phyloP scores from a whole-genome alignment of 345 rosid species.

The Gynandropsis gynandra region DNA sequence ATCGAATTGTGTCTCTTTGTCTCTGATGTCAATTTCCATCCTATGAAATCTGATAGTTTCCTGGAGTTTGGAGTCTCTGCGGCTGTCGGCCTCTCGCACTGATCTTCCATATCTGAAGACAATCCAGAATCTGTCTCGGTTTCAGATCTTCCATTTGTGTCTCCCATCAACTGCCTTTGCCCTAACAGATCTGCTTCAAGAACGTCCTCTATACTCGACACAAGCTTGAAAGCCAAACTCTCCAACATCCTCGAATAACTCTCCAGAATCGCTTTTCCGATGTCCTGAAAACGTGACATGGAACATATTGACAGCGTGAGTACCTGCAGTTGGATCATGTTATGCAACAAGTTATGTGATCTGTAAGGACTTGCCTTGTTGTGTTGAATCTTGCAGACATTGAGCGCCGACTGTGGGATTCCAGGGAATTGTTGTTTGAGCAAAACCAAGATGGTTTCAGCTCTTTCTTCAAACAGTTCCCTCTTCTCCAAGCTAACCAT shows the following conservation, averaged over 20 bases:
- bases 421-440: slow-evolving; percentile 80
- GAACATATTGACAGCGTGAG: too few relatives aligned
- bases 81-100: slow-evolving; percentile 16
- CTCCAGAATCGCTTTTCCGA: slow-evolving; percentile 83
- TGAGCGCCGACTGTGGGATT: slow-evolving; percentile 73
- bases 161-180: slow-evolving; percentile 27
- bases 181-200: slow-evolving; percentile 46
- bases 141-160: slow-evolving; percentile 20
- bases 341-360: too few relatives aligned
- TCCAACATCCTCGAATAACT: slow-evolving; percentile 92
- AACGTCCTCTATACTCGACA: slow-evolving; percentile 77
- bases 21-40: slow-evolving; percentile 47
- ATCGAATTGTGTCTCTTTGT: slow-evolving; percentile 28
- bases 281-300: slow-evolving; percentile 40
- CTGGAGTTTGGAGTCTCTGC: slow-evolving; percentile 43
- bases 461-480: slow-evolving; percentile 87
- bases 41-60: slow-evolving; percentile 76
- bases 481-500: slow-evolving; percentile 85
- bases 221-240: slow-evolving; percentile 58
- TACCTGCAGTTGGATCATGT: too few relatives aligned
- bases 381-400: slow-evolving; percentile 68
- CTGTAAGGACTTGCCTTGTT: slow-evolving; percentile 46
- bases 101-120: slow-evolving; percentile 22
- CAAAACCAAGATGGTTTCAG: slow-evolving; percentile 62
- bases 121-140: slow-evolving; percentile 22